Evolutionary conservation across 129 eudicot genomes (phyloP).

Genomic region (Pseudognaphalium luteoalbum): DNA sequence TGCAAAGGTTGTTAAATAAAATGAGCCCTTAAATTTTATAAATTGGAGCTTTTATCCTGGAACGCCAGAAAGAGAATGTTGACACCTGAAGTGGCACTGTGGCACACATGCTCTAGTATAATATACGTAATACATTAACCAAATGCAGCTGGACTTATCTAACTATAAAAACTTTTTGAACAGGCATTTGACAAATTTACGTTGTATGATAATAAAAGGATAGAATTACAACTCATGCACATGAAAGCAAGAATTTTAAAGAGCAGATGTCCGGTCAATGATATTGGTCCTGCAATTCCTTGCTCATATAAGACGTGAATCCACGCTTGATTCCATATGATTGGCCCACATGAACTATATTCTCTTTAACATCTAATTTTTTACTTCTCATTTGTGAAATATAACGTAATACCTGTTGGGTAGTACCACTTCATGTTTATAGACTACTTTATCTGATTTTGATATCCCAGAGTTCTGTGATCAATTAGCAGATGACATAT

Average conservation of each 20-base stretch:
- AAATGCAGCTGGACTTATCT: neutral
- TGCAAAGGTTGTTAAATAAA: no score
- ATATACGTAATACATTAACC: slow-evolving; percentile 4
- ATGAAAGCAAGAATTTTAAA: neutral
- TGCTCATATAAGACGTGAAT: neutral
- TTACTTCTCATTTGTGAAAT: neutral
- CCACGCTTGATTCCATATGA: neutral
- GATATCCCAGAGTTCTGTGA: neutral
- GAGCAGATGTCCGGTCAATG: neutral
- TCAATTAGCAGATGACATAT: neutral
- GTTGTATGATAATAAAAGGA: neutral
- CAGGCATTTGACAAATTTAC: neutral
- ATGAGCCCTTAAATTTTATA: no score
- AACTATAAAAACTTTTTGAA: neutral
- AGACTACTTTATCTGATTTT: neutral
- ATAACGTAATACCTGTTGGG: neutral
- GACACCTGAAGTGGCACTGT: neutral
- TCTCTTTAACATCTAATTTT: neutral
- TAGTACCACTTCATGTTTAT: neutral
- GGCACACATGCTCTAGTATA: neutral
- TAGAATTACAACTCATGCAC: neutral
- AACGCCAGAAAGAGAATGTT: neutral
- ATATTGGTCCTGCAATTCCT: neutral
- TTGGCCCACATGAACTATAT: neutral
- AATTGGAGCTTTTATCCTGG: neutral